phyloP scores from a whole-genome alignment of 2,329 filamentous ascomycete species.

The Teratosphaeriaceae sp. region DNA sequence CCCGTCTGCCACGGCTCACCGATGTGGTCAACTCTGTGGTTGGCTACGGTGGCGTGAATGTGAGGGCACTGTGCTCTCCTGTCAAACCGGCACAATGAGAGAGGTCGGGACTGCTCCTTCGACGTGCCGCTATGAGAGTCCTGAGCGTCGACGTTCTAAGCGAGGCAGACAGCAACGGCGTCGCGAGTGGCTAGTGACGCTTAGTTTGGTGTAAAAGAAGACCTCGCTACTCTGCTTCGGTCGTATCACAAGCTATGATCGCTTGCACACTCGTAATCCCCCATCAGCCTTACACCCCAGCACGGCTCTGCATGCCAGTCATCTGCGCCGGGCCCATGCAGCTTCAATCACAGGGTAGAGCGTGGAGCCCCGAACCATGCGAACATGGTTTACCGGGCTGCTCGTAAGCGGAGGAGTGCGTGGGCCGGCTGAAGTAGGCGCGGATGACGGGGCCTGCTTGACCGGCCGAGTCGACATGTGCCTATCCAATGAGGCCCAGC shows the following conservation, averaged over 20 bases:
- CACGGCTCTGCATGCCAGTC: not conserved
- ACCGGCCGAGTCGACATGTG: too few relatives aligned
- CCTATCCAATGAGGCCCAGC: too few relatives aligned
- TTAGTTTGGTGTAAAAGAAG: not conserved
- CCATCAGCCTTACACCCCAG: not conserved
- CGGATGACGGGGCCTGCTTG: too few relatives aligned
- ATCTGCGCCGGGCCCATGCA: not conserved
- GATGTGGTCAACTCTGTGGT: too few relatives aligned
- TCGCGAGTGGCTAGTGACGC: not conserved
- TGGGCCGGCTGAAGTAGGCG: not conserved
- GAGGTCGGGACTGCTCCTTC: too few relatives aligned
- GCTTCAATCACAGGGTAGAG: not conserved
- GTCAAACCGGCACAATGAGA: too few relatives aligned
- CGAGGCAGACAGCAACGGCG: not conserved
- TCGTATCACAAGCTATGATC: not conserved
- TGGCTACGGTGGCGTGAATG: too few relatives aligned
- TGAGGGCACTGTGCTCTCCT: too few relatives aligned
- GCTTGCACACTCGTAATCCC: not conserved
- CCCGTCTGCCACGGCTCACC: too few relatives aligned
- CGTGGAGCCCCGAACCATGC: not conserved
- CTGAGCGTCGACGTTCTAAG: too few relatives aligned
- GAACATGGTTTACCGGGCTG: conserved; percentile 3
- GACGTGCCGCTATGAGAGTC: too few relatives aligned
- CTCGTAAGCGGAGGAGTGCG: not conserved
- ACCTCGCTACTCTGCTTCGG: not conserved